Evolutionary conservation across 208 protist species (phyloP).

Genomic region (Leptomonas pyrrhocoris): DNA sequence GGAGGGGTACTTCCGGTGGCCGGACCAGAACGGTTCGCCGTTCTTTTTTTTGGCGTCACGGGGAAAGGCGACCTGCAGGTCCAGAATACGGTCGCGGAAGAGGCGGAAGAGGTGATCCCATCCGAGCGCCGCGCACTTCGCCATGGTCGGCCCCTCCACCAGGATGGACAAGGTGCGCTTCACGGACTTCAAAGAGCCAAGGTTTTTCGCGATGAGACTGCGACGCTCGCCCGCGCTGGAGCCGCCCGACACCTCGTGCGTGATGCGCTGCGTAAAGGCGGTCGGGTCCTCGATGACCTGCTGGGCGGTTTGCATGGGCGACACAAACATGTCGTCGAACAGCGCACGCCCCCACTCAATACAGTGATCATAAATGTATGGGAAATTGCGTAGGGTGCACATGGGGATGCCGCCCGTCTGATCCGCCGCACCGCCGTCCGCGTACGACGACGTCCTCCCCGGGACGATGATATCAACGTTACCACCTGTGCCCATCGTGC

Average conservation of each 20-base stretch:
- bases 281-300: conserved; percentile 83
- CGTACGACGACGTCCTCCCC: conserved; percentile 97
- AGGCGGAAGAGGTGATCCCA: conserved; percentile 94
- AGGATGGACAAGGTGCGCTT: conserved; percentile 62
- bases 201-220: conserved; percentile 83
- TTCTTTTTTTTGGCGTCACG: conserved; percentile 94
- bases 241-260: conserved; percentile 60
- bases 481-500: conserved; percentile 99
- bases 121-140: conserved; percentile 96
- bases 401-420: conserved; percentile 98
- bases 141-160: conserved; percentile 60
- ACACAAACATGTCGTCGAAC: conserved; percentile 94
- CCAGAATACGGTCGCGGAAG: conserved; percentile 96
- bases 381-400: conserved; percentile 99
- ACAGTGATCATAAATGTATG: conserved; percentile 98
- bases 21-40: conserved; percentile 93
- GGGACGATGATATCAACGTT: conserved; percentile 99
- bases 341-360: conserved; percentile 96
- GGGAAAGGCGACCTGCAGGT: conserved; percentile 98
- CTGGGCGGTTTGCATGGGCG: conserved; percentile 76
- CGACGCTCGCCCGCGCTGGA: conserved; percentile 72
- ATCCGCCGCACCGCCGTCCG: conserved; percentile 95
- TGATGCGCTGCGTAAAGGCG: conserved; percentile 67
- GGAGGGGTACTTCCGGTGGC: conserved; percentile 85
- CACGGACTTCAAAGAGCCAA: conserved; percentile 55